Percentiles rank a stretch among this genome's conserved stretches.
phyloP scores from a whole-genome alignment of 441 rosid species.

The Arabidopsis lyrata region DNA sequence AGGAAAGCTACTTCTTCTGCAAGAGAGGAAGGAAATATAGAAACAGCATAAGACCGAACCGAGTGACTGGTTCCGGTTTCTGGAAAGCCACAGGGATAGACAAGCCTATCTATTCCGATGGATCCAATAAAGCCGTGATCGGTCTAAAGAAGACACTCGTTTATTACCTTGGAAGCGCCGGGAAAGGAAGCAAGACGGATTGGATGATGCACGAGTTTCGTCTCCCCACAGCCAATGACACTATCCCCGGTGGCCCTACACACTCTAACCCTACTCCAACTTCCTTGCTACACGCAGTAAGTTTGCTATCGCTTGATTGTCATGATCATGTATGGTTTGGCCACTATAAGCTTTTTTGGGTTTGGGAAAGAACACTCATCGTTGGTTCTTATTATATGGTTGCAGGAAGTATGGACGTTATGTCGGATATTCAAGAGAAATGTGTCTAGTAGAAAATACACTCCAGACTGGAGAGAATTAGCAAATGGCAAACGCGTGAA shows the following conservation, averaged over 20 bases:
- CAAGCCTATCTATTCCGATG: conserved; percentile 66
- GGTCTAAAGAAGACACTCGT: conserved; percentile 95
- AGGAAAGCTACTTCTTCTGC: conserved; percentile 85
- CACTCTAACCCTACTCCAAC: conserved; percentile 37
- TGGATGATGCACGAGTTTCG: conserved; percentile 99
- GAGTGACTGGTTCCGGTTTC: conserved; percentile 94
- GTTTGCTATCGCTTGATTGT: conserved; percentile 27
- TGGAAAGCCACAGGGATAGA: conserved; percentile 99
- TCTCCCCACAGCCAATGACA: conserved; percentile 57
- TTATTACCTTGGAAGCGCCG: conserved; percentile 84
- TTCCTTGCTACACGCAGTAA: conserved; percentile 68
- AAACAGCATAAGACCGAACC: conserved; percentile 90
- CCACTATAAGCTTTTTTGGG: no score
- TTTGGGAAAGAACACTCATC: no score
- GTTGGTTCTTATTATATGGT: not conserved
- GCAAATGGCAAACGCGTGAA: conserved; percentile 44
- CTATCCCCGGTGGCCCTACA: conserved; percentile 33
- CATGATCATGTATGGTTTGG: not conserved
- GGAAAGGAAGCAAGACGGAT: conserved; percentile 94
- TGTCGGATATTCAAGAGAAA: conserved; percentile 81
- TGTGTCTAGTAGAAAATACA: conserved; percentile 56
- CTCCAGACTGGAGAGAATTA: conserved; percentile 62
- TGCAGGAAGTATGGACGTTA: conserved; percentile 89
- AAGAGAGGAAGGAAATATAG: conserved; percentile 89
- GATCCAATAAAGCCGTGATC: conserved; percentile 52